Evolutionary conservation across 352 stramenopile species (phyloP), one percentile per base, ranked within the genome.

Genomic region (Phytophthora pini): DNA sequence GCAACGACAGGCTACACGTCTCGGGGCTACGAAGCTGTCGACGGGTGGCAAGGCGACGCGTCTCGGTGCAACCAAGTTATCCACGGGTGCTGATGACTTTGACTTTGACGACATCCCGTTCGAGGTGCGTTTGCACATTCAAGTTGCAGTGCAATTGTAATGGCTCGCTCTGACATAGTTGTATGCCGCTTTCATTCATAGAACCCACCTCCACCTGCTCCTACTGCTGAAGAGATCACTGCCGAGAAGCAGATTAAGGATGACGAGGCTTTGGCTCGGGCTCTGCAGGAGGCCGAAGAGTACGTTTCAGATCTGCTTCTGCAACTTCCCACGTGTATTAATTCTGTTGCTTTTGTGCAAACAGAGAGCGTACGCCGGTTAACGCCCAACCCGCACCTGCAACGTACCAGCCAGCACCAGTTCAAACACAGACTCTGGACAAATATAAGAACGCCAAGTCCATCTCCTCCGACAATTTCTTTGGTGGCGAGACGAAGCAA

Each of bases 371-470:
- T 43, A 58, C 17, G 22, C 29, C 49, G 9, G 27, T 36, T 40
- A 61, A 29, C 47, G 40, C 57, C 24, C 15, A 49, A 48, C 39
- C 56, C 36, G 54, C 61, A 15, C 56, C 69, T 12, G 39, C 65
- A 52, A 34, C 68, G 26, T 68, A 79, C 49, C 60, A 79, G 36
- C 39, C 73, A 3, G 43, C 65, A 4, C 48, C 76, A 1, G 24
- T 65, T 39, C 55, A 80, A 32, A 56, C 65, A 2, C 83, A 82
- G n/a, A 92, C 80, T n/a, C 64, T 96, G 46, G 74, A 97, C 74
- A 97, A 97, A 67, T 97, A 96, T 76, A 96, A 96, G 69, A 97
- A 97, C 49, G 86, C 88, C 61, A 97, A 97, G 65, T 94, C 87
- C 2, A 97, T 97, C 50, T 96, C 88, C 20, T 97, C 89, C 8